Conservation (phyloP, 2,329 filamentous ascomycete genomes). For the Xylaria sp. region DNA sequence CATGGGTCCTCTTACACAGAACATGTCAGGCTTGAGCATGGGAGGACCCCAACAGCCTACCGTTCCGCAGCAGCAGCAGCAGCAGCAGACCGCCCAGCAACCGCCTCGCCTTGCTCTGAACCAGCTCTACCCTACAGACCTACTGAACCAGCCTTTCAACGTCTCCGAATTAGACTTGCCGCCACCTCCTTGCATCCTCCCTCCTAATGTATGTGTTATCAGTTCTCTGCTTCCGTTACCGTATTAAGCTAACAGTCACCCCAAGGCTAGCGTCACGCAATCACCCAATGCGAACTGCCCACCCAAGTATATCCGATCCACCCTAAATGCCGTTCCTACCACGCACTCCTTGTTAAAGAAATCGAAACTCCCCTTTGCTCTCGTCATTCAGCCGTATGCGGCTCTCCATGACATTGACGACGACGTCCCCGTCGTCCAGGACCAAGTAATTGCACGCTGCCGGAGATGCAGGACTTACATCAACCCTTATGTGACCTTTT, state of each 20-base stretch:
- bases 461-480: conserved; percentile 96
- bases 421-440: conserved; percentile 88
- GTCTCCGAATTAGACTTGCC: conserved; percentile 91
- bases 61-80: conserved; percentile 63
- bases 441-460: conserved; percentile 97
- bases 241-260: conserved; percentile 6
- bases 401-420: conserved; percentile 94
- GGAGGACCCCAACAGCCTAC: conserved; percentile 67
- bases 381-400: conserved; percentile 95
- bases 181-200: conserved; percentile 89
- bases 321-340: conserved; percentile 91
- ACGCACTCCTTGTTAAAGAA: conserved; percentile 95
- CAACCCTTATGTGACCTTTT: conserved; percentile 95
- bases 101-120: conserved; percentile 72
- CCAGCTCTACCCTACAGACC: conserved; percentile 90
- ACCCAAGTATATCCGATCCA: conserved; percentile 94
- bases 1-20: conserved; percentile 80
- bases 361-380: conserved; percentile 92
- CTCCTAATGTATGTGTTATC: conserved; percentile 81
- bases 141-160: conserved; percentile 93
- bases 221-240: neutral
- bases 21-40: conserved; percentile 88
- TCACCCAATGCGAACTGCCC: conserved; percentile 93
- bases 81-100: conserved; percentile 62
- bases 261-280: conserved; percentile 85